These are phyloP conservation scores for Globisporangium paroecandrum DNA, from an alignment of 352 stramenopile species.

Conservation along the genomic window DNA sequence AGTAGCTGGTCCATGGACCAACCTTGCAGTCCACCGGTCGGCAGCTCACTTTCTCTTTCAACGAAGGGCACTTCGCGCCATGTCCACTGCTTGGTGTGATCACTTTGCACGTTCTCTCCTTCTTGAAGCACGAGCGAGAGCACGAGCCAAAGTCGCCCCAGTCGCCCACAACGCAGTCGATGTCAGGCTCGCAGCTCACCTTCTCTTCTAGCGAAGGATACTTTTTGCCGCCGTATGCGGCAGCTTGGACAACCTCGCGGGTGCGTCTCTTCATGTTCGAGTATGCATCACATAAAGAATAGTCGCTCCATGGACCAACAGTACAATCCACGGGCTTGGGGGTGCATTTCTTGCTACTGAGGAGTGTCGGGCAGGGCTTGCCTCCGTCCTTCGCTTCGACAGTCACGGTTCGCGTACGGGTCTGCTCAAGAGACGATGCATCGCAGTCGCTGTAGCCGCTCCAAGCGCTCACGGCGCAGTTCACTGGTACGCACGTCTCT, in stretches of 20 bases:
- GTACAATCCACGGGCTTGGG: constrained; percentile 45
- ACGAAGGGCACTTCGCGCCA: constrained; percentile 32
- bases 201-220: constrained; percentile 38
- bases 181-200: constrained; percentile 31
- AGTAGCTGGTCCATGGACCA: constrained; percentile 42
- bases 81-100: constrained; percentile 26
- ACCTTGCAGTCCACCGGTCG: constrained; percentile 45
- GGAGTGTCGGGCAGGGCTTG: constrained; percentile 32
- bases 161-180: constrained; percentile 62
- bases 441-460: constrained; percentile 33
- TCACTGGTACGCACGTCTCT: constrained; percentile 32
- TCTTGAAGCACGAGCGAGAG: constrained; percentile 27
- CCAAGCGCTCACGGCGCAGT: constrained; percentile 43
- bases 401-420: constrained; percentile 32
- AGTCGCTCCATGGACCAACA: constrained; percentile 49
- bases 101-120: constrained; percentile 37
- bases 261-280: constrained; percentile 49
- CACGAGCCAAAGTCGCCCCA: constrained; percentile 43
- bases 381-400: constrained; percentile 28
- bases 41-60: constrained; percentile 38
- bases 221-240: constrained; percentile 31
- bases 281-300: constrained; percentile 33
- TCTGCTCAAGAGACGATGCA: constrained; percentile 16
- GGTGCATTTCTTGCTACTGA: constrained; percentile 30
- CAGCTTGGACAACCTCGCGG: constrained; percentile 30